These are phyloP conservation scores for Microcyclosporella mali DNA, from an alignment of 2,329 filamentous ascomycete genomes.

Conservation along the genomic window DNA sequence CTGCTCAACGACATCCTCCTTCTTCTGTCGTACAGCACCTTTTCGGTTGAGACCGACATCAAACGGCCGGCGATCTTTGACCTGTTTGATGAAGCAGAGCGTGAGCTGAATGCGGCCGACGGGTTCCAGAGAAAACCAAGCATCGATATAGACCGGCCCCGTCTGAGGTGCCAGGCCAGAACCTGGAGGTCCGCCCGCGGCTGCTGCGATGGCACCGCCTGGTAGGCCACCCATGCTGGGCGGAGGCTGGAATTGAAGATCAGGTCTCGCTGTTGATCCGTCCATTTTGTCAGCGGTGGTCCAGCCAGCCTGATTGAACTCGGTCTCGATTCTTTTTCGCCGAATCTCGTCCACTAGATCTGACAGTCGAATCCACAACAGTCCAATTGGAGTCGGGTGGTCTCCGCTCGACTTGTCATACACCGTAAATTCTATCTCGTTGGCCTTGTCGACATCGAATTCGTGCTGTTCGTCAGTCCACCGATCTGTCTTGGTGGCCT, in stretches of 20 bases:
- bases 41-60: conserved; percentile 90
- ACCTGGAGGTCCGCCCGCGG: conserved; percentile 34
- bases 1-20: conserved; percentile 97
- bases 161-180: conserved; percentile 45
- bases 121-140: conserved; percentile 96
- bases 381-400: conserved; percentile 82
- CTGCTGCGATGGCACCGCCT: conserved; percentile 34
- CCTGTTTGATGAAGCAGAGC: conserved; percentile 87
- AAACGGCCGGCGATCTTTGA: conserved; percentile 72
- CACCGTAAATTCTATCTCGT: conserved; percentile 94
- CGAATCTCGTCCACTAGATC: conserved; percentile 97
- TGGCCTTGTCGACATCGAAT: conserved; percentile 94
- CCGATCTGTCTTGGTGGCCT: conserved; percentile 73
- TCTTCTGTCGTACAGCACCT: conserved; percentile 92
- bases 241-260: conserved; percentile 50
- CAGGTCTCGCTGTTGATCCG: conserved; percentile 49
- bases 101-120: conserved; percentile 87
- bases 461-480: conserved; percentile 91
- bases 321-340: conserved; percentile 91
- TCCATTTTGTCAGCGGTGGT: conserved; percentile 95
- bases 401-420: conserved; percentile 83
- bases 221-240: conserved; percentile 35
- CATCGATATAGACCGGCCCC: conserved; percentile 63
- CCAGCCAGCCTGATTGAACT: conserved; percentile 92
- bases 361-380: conserved; percentile 94